Evolutionary conservation across 139 green algal genomes (phyloP), one percentile per base, ranked within the genome.

Genomic region (Chlamydomonas sphaeroides): DNA sequence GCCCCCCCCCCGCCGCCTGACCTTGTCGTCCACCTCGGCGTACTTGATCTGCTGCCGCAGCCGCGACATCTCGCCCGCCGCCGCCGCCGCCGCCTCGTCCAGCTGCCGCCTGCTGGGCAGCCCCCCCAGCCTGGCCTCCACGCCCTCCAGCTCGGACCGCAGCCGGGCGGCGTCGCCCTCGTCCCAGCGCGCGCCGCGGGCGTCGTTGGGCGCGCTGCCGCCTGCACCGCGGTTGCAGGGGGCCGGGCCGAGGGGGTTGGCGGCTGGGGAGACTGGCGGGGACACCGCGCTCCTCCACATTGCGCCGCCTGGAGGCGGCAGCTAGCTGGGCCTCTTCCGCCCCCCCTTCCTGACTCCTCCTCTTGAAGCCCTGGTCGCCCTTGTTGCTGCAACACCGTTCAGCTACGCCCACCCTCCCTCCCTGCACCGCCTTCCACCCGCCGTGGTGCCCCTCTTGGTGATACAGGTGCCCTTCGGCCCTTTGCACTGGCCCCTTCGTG

Each of bases 121-220:
- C 2, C 72, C 65, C 68, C 88, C 76, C 30, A 88, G 75, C 65
- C 51, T 39, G 38, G 35, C 78, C 32, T 68, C 36, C 21, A 86
- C 33, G n/a, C 57, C 39, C 63, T 89, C 71, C 39, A 80, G 75
- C 83, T 92, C 75, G 45, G 82, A 39, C 65, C 94, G 91, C 32
- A 98, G 88, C 42, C 87, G 73, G 18, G 83, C 84, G 32, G 95
- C 59, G n/a, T 84, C 90, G 30, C 88, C 85, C 36, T 90, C 87
- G 62, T 97, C 93, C 89, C 93, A 98, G 56, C 93, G 88, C 39
- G 79, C 75, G 23, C 90, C 93, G 25, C 90, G 72, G 11, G 71
- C 81, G 48, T 93, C 91, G 80, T 61, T 32, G 0, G 75, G 75
- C 45, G 75, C 75, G 62, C 42, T 73, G 59, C 75, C 75, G 75